These are phyloP conservation scores for Bondarzewia mesenterica DNA, from an alignment of 1,284 basidiomycete genomes.

Conservation along the genomic window DNA sequence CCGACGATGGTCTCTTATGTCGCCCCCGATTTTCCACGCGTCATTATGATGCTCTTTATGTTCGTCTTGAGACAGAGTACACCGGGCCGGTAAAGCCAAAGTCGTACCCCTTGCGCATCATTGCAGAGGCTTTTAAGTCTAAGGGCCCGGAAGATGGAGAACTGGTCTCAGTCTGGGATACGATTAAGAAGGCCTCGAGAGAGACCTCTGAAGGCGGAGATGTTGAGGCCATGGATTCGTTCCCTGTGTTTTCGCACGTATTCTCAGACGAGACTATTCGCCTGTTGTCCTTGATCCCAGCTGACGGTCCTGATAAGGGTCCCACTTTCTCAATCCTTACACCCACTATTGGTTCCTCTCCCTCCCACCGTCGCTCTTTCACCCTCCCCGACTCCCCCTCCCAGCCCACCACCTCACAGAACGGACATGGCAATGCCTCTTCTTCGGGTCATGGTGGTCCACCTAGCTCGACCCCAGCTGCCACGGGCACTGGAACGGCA, in stretches of 20 bases:
- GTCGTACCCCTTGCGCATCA: constrained; percentile 46
- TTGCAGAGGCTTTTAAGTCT: constrained; percentile 52
- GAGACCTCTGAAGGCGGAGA: constrained; percentile 10
- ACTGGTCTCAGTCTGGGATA: constrained; percentile 42
- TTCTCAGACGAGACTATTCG: constrained; percentile 65
- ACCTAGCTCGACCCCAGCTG: constrained; percentile 1
- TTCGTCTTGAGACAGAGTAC: constrained; percentile 43
- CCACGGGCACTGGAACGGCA: constrained; percentile 8
- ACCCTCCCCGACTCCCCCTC: constrained; percentile 10
- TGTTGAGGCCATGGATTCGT: constrained; percentile 4
- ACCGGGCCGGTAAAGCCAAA: constrained; percentile 28
- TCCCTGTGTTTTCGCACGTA: constrained; percentile 26
- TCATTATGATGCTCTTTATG: constrained; percentile 50
- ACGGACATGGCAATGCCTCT: constrained; percentile 11
- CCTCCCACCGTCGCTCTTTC: constrained; percentile 20
- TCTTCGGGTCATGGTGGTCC: neutral
- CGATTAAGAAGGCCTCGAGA: constrained; percentile 35
- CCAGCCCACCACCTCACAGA: constrained; percentile 5
- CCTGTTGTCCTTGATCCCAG: constrained; percentile 39
- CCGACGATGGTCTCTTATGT: constrained; percentile 39
- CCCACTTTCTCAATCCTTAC: constrained; percentile 13
- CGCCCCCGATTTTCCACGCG: constrained; percentile 59
- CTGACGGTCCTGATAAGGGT: constrained; percentile 10
- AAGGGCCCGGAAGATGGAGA: constrained; percentile 27
- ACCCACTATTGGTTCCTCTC: constrained; percentile 9